Evolutionary conservation across 2,329 filamentous ascomycete genomes (phyloP), one percentile per base, ranked within the genome.

Genomic region (Xylaria sp.): DNA sequence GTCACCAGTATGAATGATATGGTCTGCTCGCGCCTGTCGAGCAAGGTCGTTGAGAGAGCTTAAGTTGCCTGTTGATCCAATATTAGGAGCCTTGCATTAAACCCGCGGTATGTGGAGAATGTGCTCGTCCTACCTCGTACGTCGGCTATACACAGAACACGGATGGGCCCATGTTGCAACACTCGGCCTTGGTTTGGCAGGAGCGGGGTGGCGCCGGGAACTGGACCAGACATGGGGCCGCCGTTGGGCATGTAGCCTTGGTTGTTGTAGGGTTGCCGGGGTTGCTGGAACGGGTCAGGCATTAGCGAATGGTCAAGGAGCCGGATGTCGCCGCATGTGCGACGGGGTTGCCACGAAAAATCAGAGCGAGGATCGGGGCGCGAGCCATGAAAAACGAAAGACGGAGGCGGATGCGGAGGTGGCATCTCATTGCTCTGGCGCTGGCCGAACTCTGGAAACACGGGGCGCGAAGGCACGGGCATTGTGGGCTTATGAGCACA

Each of bases 1-100:
- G 82, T 99, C 96, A 81, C 96, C 96, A 23, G 96, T 99, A 83
- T 99, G 96, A 78, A 99, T 94, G 82, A 99, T 97, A 84, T 98
- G 94, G 83, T 98, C 94, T 77, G 96, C 96, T 80, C 92, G 92
- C 71, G 96, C 95, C 80, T 96, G 92, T 82, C 93, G 97, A 73
- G 96, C 96, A 71, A 99, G 91, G 71, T 98, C 94, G 84, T 99
- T 99, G 78, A 99, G 86, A 74, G 96, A 98, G 83, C 92, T 90
- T 75, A 99, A 86, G 82, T 98, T 98, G 82, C 96, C 96, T 99
- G 75, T 64, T 51, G 60, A 64, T 55, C 25, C 23, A 64, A 70
- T 52, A 55, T 77, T 68, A 76, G 65, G 67, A 76, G 65, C 65
- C 64, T 59, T 60, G 59, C 28, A 9, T 43, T 55, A 70, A 61